Conservation (phyloP, 805 yeast genomes). For the Candida silvicultrix region DNA sequence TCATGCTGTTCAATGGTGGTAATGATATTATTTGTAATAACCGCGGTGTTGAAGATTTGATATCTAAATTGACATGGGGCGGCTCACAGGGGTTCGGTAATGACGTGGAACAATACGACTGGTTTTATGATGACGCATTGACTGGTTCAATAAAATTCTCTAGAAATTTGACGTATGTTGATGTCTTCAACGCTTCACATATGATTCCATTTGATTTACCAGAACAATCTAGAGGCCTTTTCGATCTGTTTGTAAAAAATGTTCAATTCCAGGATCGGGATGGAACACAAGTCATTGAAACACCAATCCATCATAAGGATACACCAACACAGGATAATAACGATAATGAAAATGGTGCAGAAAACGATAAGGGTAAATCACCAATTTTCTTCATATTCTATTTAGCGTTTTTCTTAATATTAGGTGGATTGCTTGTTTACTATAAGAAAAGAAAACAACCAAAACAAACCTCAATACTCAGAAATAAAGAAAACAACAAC, state of each 20-base stretch:
- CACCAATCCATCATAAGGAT: constrained; percentile 16
- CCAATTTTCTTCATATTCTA: constrained; percentile 17
- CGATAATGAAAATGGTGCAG: constrained; percentile 4
- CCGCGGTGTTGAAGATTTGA: constrained; percentile 63
- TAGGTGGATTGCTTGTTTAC: constrained; percentile 14
- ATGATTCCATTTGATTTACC: constrained; percentile 91
- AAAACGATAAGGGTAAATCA: constrained; percentile 11
- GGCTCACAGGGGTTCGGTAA: constrained; percentile 35
- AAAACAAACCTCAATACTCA: constrained; percentile 16
- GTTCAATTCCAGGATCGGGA: constrained; percentile 11
- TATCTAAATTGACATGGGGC: constrained; percentile 59
- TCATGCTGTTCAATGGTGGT: constrained; percentile 80
- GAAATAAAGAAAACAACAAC: constrained; percentile 1
- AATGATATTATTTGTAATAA: constrained; percentile 86
- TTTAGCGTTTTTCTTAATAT: constrained; percentile 10
- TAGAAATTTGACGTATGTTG: constrained; percentile 70
- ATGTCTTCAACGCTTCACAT: constrained; percentile 74
- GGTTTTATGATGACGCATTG: constrained; percentile 37
- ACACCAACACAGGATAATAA: constrained; percentile 6
- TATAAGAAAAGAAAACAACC: constrained; percentile 13
- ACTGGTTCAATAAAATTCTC: constrained; percentile 47
- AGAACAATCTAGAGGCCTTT: constrained; percentile 58
- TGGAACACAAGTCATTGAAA: constrained; percentile 14
- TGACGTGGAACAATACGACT: constrained; percentile 26
- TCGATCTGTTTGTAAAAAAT: constrained; percentile 40